phyloP scores from a whole-genome alignment of 2,329 filamentous ascomycete genomes.

The Sporothrix inflata region DNA sequence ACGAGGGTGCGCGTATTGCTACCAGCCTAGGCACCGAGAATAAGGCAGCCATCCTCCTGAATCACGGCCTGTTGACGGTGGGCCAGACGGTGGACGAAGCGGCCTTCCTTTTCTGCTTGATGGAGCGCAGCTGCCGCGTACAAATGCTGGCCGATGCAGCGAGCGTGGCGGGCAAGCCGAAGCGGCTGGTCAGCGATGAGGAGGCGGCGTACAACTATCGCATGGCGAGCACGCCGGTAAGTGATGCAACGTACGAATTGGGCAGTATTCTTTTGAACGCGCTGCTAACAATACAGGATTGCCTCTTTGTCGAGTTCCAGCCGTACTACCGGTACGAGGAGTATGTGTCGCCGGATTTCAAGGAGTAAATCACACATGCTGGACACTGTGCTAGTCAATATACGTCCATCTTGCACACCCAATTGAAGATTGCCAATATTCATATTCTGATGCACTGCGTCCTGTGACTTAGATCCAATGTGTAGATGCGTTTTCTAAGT shows the following conservation, averaged over 20 bases:
- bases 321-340: constrained; percentile 53
- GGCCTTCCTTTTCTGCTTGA: constrained; percentile 61
- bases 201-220: constrained; percentile 41
- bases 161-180: constrained; percentile 14
- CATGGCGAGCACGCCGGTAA: constrained; percentile 35
- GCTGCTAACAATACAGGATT: constrained; percentile 40
- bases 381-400: background rate
- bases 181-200: constrained; percentile 42
- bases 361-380: constrained; percentile 10
- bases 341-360: constrained; percentile 28
- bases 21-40: constrained; percentile 46
- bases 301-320: constrained; percentile 56
- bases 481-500: no score
- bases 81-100: constrained; percentile 66
- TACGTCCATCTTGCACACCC: background rate
- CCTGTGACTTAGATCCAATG: no score
- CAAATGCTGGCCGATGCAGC: constrained; percentile 65
- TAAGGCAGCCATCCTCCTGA: constrained; percentile 59
- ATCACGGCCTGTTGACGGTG: constrained; percentile 64
- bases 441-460: background rate
- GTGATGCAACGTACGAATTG: background rate
- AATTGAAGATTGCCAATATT: background rate
- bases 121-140: constrained; percentile 68
- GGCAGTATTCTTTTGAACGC: no score
- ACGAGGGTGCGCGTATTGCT: constrained; percentile 60